phyloP scores from a whole-genome alignment of 2,329 filamentous ascomycete genomes.

The Monilinia fructicola region DNA sequence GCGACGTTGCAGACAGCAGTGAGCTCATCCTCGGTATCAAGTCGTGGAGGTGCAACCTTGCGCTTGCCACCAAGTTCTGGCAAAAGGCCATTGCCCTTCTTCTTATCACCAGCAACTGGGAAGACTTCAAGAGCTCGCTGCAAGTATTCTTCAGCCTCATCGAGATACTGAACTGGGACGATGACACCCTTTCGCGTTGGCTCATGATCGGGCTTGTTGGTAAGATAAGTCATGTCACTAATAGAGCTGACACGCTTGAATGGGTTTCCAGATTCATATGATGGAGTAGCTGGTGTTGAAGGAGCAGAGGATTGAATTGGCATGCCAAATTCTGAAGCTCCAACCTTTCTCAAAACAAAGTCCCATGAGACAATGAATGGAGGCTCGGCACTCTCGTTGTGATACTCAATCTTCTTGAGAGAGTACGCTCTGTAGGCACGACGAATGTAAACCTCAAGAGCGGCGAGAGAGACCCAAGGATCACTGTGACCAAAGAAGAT shows the following conservation, averaged over 20 bases:
- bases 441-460: constrained; percentile 93
- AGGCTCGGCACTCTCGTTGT: constrained; percentile 67
- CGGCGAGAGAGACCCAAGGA: constrained; percentile 89
- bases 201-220: constrained; percentile 70
- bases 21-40: constrained; percentile 70
- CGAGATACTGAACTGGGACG: constrained; percentile 87
- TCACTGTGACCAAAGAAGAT: constrained; percentile 95
- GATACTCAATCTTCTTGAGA: constrained; percentile 85
- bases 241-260: constrained; percentile 91
- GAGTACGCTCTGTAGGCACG: constrained; percentile 96
- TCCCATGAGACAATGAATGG: constrained; percentile 89
- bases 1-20: constrained; percentile 92
- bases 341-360: constrained; percentile 90
- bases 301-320: constrained; percentile 77
- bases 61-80: constrained; percentile 75
- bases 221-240: constrained; percentile 91
- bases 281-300: constrained; percentile 77
- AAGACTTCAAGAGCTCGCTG: constrained; percentile 82
- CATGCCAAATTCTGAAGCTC: constrained; percentile 84
- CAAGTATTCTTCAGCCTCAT: constrained; percentile 88
- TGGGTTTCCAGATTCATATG: constrained; percentile 55
- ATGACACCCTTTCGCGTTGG: constrained; percentile 90
- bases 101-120: constrained; percentile 57
- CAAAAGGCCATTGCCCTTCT: constrained; percentile 61
- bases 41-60: constrained; percentile 53